Percentiles rank a stretch among this genome's conserved stretches.
Evolutionary conservation across 306 rosid genomes (phyloP).

Genomic region (Vigna angularis): DNA sequence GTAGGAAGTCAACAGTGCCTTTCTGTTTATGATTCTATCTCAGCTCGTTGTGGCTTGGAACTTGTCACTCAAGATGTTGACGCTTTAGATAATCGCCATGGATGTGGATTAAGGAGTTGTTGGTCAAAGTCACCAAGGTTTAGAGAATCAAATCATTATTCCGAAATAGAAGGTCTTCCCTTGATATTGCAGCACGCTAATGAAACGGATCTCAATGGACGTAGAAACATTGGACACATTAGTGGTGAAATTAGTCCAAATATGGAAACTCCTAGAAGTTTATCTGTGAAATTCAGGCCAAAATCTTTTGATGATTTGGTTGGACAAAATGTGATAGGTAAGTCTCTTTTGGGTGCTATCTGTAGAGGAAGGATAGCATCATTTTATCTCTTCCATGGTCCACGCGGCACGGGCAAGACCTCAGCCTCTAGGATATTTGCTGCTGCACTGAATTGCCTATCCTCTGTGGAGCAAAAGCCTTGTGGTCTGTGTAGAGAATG

Average conservation of each 20-base stretch:
- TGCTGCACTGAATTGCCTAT: slow-evolving; percentile 86
- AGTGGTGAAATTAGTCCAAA: slow-evolving; percentile 52
- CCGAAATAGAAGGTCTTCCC: slow-evolving; percentile 63
- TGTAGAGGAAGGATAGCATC: slow-evolving; percentile 72
- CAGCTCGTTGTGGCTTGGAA: slow-evolving; percentile 42
- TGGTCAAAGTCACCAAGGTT: slow-evolving; percentile 80
- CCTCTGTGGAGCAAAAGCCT: slow-evolving; percentile 66
- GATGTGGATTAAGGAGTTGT: slow-evolving; percentile 76
- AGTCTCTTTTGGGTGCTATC: slow-evolving; percentile 86
- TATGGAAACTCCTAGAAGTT: slow-evolving; percentile 69
- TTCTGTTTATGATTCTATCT: slow-evolving; percentile 52
- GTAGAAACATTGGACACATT: slow-evolving; percentile 48
- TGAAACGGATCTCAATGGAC: slow-evolving; percentile 44
- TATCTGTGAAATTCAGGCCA: slow-evolving; percentile 78
- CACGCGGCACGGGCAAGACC: slow-evolving; percentile 89
- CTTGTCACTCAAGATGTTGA: slow-evolving; percentile 55
- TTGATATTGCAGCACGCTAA: slow-evolving; percentile 60
- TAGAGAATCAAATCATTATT: slow-evolving; percentile 52
- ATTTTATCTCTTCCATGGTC: slow-evolving; percentile 84
- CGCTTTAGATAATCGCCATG: slow-evolving; percentile 51
- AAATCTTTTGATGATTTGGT: slow-evolving; percentile 78
- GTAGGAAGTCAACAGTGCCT: slow-evolving; percentile 54
- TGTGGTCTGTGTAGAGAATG: slow-evolving; percentile 86
- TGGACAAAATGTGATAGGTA: slow-evolving; percentile 80
- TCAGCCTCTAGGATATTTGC: slow-evolving; percentile 90